Percentiles rank a stretch among this genome's conserved stretches.
These are phyloP conservation scores for Cucumis melo DNA, from an alignment of 306 rosid genomes.

Conservation along the genomic window DNA sequence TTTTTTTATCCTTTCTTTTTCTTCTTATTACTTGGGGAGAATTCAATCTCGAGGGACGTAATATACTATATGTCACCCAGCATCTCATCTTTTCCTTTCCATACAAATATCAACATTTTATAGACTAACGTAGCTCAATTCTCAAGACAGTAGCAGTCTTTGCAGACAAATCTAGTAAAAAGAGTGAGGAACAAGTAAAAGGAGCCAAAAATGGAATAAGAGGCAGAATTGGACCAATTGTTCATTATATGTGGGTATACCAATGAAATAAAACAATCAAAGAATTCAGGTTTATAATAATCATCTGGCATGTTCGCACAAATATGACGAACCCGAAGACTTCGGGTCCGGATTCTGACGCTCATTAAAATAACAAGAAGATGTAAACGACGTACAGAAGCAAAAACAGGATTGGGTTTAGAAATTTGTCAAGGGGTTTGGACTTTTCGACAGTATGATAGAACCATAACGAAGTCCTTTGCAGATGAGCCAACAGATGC, in stretches of 20 bases:
- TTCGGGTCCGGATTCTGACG: not conserved
- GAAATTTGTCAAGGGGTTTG: constrained; percentile 13
- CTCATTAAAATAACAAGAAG: not conserved
- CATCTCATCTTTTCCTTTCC: not conserved
- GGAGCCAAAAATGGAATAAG: not conserved
- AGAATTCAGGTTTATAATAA: constrained; percentile 10
- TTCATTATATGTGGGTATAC: constrained; percentile 7
- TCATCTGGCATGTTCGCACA: constrained; percentile 1
- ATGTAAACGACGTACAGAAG: not conserved
- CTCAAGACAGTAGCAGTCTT: not conserved
- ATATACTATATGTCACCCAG: no score
- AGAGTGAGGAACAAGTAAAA: not conserved
- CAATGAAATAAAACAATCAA: constrained; percentile 18
- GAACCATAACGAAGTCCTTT: constrained; percentile 90
- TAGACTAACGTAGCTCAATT: not conserved
- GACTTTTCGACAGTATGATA: constrained; percentile 61
- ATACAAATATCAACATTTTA: not conserved
- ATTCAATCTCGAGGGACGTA: no score
- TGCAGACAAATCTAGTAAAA: not conserved
- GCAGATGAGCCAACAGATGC: constrained; percentile 88
- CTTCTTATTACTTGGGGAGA: no score
- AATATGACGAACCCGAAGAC: not conserved
- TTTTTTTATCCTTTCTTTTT: no score
- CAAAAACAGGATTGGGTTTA: not conserved
- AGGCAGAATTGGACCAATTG: not conserved